Percentiles rank a stretch among this genome's conserved stretches.
Evolutionary conservation across 2,329 filamentous ascomycete genomes (phyloP).

Genomic region (Nothopassalora personata): DNA sequence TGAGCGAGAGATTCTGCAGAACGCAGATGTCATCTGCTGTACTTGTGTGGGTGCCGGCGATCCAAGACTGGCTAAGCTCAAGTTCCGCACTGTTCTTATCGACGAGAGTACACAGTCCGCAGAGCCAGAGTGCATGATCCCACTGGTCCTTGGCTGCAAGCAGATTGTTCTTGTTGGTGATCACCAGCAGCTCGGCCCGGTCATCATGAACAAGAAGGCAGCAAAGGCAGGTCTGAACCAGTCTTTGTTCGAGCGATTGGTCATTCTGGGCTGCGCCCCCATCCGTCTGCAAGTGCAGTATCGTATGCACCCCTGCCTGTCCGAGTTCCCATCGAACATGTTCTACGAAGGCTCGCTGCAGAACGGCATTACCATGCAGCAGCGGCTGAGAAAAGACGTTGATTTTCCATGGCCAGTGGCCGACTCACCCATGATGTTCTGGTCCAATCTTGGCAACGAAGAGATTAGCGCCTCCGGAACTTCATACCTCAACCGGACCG

Average conservation of each 20-base stretch:
- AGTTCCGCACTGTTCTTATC: constrained; percentile 95
- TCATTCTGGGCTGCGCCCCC: constrained; percentile 82
- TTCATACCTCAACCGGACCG: constrained; percentile 95
- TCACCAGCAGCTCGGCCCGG: constrained; percentile 93
- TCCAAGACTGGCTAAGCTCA: constrained; percentile 90
- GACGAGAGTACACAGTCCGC: constrained; percentile 98
- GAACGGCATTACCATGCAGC: constrained; percentile 87
- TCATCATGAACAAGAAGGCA: constrained; percentile 99
- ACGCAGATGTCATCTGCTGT: constrained; percentile 97
- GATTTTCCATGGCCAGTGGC: constrained; percentile 96
- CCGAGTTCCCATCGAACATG: constrained; percentile 98
- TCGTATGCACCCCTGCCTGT: constrained; percentile 97
- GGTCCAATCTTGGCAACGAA: constrained; percentile 95
- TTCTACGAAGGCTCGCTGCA: constrained; percentile 97
- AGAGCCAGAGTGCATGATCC: constrained; percentile 98
- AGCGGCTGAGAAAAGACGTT: constrained; percentile 83
- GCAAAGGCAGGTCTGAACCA: constrained; percentile 96
- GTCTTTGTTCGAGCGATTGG: constrained; percentile 94
- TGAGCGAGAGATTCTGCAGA: constrained; percentile 89
- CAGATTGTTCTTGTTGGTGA: constrained; percentile 98
- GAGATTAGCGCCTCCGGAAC: constrained; percentile 97
- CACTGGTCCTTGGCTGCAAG: constrained; percentile 92
- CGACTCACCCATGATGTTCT: constrained; percentile 99
- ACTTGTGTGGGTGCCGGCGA: constrained; percentile 97
- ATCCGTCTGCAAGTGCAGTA: constrained; percentile 96